phyloP scores from a whole-genome alignment of 805 yeast species.

The Pichia phayaonensis region DNA sequence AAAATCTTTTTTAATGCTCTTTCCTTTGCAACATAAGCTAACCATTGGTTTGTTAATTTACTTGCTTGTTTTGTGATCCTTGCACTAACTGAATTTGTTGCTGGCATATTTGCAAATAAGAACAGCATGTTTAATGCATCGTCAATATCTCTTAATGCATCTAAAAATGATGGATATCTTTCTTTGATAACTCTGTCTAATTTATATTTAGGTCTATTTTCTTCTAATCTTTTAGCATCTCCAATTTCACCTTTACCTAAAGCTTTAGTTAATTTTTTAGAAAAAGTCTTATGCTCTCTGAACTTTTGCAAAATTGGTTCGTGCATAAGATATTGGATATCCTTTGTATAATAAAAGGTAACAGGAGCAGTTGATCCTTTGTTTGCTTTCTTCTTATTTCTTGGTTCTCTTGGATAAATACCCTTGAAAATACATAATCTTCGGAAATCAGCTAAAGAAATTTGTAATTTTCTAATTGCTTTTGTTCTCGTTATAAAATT shows the following conservation, averaged over 20 bases:
- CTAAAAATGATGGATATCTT: conserved; percentile 89
- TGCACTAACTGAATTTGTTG: conserved; percentile 74
- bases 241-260: conserved; percentile 87
- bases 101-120: conserved; percentile 90
- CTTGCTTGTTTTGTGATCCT: conserved; percentile 85
- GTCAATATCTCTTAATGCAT: conserved; percentile 88
- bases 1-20: conserved; percentile 78
- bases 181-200: conserved; percentile 89
- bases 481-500: conserved; percentile 91
- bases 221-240: conserved; percentile 81
- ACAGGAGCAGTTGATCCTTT: conserved; percentile 96
- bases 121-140: conserved; percentile 95
- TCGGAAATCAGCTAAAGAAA: conserved; percentile 92
- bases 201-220: conserved; percentile 73
- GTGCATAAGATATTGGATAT: conserved; percentile 89
- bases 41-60: conserved; percentile 86
- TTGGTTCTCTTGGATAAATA: conserved; percentile 93
- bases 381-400: conserved; percentile 92
- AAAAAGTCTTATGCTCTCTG: conserved; percentile 92
- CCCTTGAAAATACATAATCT: conserved; percentile 97
- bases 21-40: conserved; percentile 85
- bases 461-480: conserved; percentile 86
- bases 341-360: conserved; percentile 89
- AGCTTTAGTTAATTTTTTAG: conserved; percentile 83
- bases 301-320: conserved; percentile 89